Percentiles rank a stretch among this genome's conserved stretches.
Evolutionary conservation across 768 basidiomycete genomes (phyloP).

Genomic region (Serendipita indica): DNA sequence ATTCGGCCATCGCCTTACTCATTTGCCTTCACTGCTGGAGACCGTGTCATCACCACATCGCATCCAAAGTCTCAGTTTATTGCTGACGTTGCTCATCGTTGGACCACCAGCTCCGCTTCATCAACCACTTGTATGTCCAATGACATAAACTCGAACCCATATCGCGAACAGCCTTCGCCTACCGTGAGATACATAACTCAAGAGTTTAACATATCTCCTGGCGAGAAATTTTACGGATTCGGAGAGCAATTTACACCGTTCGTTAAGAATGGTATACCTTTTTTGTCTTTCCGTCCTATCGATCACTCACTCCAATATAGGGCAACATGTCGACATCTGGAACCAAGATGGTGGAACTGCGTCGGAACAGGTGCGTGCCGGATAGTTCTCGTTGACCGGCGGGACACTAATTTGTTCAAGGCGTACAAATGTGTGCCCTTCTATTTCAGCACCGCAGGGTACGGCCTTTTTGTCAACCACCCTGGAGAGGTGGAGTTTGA

Average conservation of each 20-base stretch:
- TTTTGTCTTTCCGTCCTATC: not conserved
- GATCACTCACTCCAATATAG: not conserved
- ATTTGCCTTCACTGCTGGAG: constrained; percentile 28
- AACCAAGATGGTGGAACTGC: constrained; percentile 61
- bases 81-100: constrained; percentile 21
- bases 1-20: constrained; percentile 47
- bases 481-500: constrained; percentile 54
- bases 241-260: constrained; percentile 65
- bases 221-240: constrained; percentile 57
- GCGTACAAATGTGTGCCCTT: constrained; percentile 34
- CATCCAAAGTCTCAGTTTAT: constrained; percentile 14
- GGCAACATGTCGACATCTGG: constrained; percentile 49
- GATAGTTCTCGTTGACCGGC: not conserved
- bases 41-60: constrained; percentile 14
- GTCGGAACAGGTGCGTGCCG: not conserved
- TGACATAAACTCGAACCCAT: constrained; percentile 44
- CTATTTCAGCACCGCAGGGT: constrained; percentile 53
- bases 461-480: constrained; percentile 65
- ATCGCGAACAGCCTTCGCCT: constrained; percentile 29
- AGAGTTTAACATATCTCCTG: constrained; percentile 48
- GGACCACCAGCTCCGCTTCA: constrained; percentile 24
- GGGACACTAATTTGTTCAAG: constrained; percentile 14
- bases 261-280: constrained; percentile 46
- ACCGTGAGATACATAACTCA: constrained; percentile 25
- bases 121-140: constrained; percentile 40